Base-by-base conservation (phyloP, 2,329 filamentous ascomycete species). In the Bipolaris gigantea region DNA sequence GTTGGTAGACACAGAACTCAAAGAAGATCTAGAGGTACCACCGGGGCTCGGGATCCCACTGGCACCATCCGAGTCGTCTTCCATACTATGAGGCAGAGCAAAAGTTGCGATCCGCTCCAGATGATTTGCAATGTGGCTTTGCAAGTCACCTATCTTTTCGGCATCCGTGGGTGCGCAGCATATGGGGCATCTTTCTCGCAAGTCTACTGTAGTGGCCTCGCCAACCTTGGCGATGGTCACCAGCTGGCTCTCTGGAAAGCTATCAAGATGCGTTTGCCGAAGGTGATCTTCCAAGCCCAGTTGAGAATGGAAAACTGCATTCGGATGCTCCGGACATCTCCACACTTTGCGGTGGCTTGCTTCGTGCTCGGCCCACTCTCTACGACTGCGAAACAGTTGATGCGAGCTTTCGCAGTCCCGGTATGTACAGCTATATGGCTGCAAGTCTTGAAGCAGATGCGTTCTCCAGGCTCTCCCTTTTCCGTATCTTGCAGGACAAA, bases 341-440 rank as follows among this genome's bases (percentile, higher is more conserved):
- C 71, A 74, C 0, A 63, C 64, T 59, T 71, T 73, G 19, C 73
- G 65, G 51, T 75, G 73, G 23, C 58, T 64, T n/a, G 66, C 67
- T 62, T 75, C 72, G 42, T 75, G 73, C 27, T 73, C 71, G 7
- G 59, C 56, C 73, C 73, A 75, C 50, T 75, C 72, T 23, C 72
- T 63, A 2, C 73, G 70, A 50, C 70, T 73, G 6, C 71, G 68
- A 34, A 73, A 74, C 7, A 75, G 60, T 40, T 67, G 67, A 25
- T 70, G 61, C 0, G 59, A 51, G 10, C 50, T 57, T 15, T 66
- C 55, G 39, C 73, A 75, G 16, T 70, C 61, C 18, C 50, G 35
- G 44, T 74, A 73, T 2, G 73, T 75, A 47, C 73, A 75, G 1
- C 70, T 42, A 43, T 75, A 75, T 11, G 73, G 73, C 21, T 75